Evolutionary conservation across 345 rosid species (phyloP), one percentile per base, ranked within the genome.

Genomic region (Capsella bursapastoris): DNA sequence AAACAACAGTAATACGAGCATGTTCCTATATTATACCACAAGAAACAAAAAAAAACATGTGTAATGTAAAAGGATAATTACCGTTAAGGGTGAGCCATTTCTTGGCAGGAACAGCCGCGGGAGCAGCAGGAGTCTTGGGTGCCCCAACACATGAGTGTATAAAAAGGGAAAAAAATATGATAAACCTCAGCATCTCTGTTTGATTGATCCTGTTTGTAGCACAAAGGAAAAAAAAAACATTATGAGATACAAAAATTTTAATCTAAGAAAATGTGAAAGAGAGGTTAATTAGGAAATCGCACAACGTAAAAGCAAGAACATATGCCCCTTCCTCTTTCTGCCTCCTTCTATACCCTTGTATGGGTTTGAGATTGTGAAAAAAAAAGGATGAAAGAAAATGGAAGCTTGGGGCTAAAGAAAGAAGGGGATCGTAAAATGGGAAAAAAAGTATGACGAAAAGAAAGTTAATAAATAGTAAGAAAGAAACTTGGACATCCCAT

Each of bases 41-140:
- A 4, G 25, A 22, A 22, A 22, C 2, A 0, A 3, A 38, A 56
- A 31, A 25, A 69, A 56, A 14, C 25, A 69, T 34, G 8, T 5
- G 51, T 28, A 14, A 57, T 22, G 60, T 56, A 41, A 41, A 58
- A 58, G 4, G 29, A 16, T 43, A 41, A 25, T 8, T 79, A 84
- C 97, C 93, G 8, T 25, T 80, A 35, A 88, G 79, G 27, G 96
- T 88, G 35, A 53, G 79, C 97, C 94, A 90, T 84, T 86, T 84
- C 69, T 79, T 81, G 31, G 70, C n/a, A 41, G 82, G 76, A 34
- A 2, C 45, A 16, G 57, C 64, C 3, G 8, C 65, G 7, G 29
- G 27, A 58, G 64, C 58, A 1, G 63, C 57, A 2, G 47, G 44
- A 16, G 37, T 6, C 22, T 15, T 74, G 16, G 72, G 78, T 48